Percentiles rank a stretch among this genome's conserved stretches.
phyloP scores from a whole-genome alignment of 2,329 filamentous ascomycete genomes.

The Colletotrichum caudatum region DNA sequence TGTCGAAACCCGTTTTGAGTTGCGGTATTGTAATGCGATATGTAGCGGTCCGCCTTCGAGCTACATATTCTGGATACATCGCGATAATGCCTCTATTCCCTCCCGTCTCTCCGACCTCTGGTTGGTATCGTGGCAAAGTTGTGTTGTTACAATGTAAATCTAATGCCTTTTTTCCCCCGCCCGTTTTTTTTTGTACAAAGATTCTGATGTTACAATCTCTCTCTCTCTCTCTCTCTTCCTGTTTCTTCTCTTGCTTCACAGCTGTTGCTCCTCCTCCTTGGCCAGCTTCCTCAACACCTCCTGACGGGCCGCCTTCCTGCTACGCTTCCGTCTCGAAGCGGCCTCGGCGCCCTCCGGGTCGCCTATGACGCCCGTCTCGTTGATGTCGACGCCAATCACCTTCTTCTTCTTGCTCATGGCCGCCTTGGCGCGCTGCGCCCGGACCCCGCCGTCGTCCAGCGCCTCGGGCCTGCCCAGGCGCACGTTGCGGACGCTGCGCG shows the following conservation, averaged over 20 bases:
- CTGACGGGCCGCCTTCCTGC: conserved; percentile 52
- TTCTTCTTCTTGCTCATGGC: conserved; percentile 52
- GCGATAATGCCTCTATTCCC: conserved; percentile 20
- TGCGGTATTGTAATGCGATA: conserved; percentile 28
- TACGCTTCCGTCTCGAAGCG: conserved; percentile 55
- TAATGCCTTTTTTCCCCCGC: conserved; percentile 27
- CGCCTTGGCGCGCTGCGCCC: conserved; percentile 49
- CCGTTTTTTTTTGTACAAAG: conserved; percentile 12
- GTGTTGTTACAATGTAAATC: conserved; percentile 30
- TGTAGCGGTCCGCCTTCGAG: background rate
- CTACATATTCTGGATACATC: conserved; percentile 6
- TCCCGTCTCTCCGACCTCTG: conserved; percentile 8
- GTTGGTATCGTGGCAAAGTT: conserved; percentile 1
- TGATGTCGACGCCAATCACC: conserved; percentile 53
- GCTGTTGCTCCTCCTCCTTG: conserved; percentile 46
- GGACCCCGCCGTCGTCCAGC: conserved; percentile 60
- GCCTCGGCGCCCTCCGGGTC: conserved; percentile 49
- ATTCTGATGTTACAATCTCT: conserved; percentile 19
- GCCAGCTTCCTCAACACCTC: conserved; percentile 57
- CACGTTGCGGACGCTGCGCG: conserved; percentile 72
- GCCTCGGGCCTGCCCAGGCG: conserved; percentile 65
- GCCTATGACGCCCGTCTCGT: conserved; percentile 46
- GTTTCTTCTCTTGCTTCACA: background rate
- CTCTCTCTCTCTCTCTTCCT: background rate
- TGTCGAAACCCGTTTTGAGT: conserved; percentile 19